phyloP scores from a whole-genome alignment of 192 early-diverging fungal species.

The Coemansia biformis region DNA sequence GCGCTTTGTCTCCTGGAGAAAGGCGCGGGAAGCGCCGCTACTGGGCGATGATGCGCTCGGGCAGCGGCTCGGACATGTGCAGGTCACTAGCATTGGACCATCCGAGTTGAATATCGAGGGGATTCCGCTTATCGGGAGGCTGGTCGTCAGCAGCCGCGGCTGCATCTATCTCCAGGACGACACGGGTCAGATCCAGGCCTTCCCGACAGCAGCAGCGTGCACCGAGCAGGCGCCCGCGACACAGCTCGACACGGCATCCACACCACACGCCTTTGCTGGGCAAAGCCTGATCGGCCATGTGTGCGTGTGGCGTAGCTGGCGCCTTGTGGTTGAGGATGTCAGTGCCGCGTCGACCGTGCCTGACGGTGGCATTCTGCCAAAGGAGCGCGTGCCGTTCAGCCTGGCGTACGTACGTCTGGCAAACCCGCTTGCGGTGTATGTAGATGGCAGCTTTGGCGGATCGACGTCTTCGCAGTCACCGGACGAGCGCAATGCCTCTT shows the following conservation, averaged over 20 bases:
- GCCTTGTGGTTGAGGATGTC: constrained; percentile 14
- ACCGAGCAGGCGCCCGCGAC: background rate
- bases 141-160: constrained; percentile 23
- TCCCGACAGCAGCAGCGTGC: background rate
- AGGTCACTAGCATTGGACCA: constrained; percentile 7
- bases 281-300: constrained; percentile 31
- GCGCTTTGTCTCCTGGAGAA: too few relatives aligned
- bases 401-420: constrained; percentile 16
- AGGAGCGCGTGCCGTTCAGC: background rate
- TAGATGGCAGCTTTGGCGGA: constrained; percentile 24
- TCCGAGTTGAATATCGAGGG: constrained; percentile 15
- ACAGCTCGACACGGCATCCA: background rate
- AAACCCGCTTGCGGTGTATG: constrained; percentile 6
- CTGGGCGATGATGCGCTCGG: background rate
- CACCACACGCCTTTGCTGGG: constrained; percentile 25
- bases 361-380: background rate
- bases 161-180: constrained; percentile 27
- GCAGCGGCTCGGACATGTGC: background rate
- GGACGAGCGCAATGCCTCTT: background rate
- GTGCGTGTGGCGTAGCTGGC: constrained; percentile 30
- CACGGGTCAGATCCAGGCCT: constrained; percentile 17
- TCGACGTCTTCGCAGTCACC: background rate
- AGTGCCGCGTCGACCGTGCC: background rate
- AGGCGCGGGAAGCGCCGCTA: too few relatives aligned
- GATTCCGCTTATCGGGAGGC: constrained; percentile 24